Conservation (phyloP, 441 rosid genomes). For the Corymbia calophylla region DNA sequence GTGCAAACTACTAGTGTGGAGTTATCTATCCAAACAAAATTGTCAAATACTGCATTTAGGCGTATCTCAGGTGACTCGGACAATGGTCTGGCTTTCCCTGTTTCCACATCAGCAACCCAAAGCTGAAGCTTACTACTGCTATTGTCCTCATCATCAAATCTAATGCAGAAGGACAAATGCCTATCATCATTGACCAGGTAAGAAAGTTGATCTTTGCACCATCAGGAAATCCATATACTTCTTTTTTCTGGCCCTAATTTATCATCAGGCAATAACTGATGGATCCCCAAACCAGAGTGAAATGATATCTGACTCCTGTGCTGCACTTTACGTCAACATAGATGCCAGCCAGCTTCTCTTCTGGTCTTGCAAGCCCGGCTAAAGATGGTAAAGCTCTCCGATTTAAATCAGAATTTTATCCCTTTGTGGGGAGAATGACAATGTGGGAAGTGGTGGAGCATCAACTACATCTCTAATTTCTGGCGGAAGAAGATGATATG, state of each 20-base stretch:
- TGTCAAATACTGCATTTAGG: constrained; percentile 80
- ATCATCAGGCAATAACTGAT: constrained; percentile 62
- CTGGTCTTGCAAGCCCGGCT: constrained; percentile 74
- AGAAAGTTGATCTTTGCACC: constrained; percentile 84
- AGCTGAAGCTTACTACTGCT: constrained; percentile 60
- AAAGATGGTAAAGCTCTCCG: constrained; percentile 82
- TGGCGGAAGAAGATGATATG: constrained; percentile 63
- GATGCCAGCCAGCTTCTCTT: constrained; percentile 88
- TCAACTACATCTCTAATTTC: constrained; percentile 84
- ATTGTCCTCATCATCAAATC: constrained; percentile 50
- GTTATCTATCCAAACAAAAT: constrained; percentile 68
- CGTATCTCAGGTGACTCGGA: constrained; percentile 54
- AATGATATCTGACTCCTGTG: constrained; percentile 83
- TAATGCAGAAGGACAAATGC: constrained; percentile 70
- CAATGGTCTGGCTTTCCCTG: constrained; percentile 63
- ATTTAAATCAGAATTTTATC: constrained; percentile 83
- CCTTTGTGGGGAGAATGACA: constrained; percentile 85
- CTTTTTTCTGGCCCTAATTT: constrained; percentile 67
- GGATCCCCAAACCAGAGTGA: constrained; percentile 74
- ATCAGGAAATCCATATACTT: constrained; percentile 68
- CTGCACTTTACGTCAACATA: constrained; percentile 89
- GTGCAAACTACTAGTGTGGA: constrained; percentile 71
- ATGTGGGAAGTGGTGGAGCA: constrained; percentile 77
- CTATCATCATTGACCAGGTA: constrained; percentile 78
- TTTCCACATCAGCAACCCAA: constrained; percentile 77